Base-by-base conservation (phyloP, 1,139 yeast species). In the Insectozyma bohioensis region DNA sequence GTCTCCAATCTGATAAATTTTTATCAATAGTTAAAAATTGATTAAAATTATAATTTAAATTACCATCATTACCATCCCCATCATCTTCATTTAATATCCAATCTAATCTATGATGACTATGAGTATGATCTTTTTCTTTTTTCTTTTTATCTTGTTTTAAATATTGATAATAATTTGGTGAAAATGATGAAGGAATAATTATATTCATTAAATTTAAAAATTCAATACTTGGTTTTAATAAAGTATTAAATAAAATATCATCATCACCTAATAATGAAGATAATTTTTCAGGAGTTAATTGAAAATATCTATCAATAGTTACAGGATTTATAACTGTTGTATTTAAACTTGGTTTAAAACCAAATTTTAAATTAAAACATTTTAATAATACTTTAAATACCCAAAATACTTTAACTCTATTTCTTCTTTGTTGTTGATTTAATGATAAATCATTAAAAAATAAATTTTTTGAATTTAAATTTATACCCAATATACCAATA, bases 341-440 rank as follows among this genome's bases (percentile, higher is more conserved):
- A 40, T 68, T 69, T 34, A 67, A 55, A 41, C 72, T 64, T 23
- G 75, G 75, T 40, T 69, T 67, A 40, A 69, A 64, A 1, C 78
- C 75, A 43, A 75, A 67, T 44, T 71, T 69, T 38, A 69, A 54
- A 37, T 75, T 71, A 42, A 75, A 69, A 37, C 78, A 65, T 46
- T 74, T 70, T 24, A 72, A 58, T 21, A 78, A 56, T 3, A 76
- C 73, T 40, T 72, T 72, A 47, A 72, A 76, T 14, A 72, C 75
- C 85, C 85, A 78, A 44, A 74, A 79, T 13, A 77, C 59, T 47
- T 77, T 78, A 12, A 78, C 73, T 46, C 85, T 58, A 40, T 73
- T 73, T 35, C 76, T 56, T 41, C 61, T 54, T 45, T 70, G 67
- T 31, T 58, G 59, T 24, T 61, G 43, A 15, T 50, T 48, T 26